Evolutionary conservation across 768 basidiomycete genomes (phyloP), one percentile per base, ranked within the genome.

Genomic region (Panaeolus cyanescens): DNA sequence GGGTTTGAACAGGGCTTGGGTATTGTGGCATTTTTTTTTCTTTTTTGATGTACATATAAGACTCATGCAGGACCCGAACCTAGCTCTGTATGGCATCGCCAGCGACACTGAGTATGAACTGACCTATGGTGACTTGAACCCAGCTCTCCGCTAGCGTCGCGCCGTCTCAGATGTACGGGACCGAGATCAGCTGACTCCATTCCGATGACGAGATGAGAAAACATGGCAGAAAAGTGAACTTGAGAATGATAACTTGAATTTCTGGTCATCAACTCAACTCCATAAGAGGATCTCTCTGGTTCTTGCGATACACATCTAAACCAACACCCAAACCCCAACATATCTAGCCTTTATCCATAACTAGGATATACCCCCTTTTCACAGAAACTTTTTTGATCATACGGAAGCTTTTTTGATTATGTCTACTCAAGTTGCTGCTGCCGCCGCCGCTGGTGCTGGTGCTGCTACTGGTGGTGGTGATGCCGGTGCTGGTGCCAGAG

Each of bases 181-280:
- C 45, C 45, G 45, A 50, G 45, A 50, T 50, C 45, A 50, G 45
- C 45, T 50, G 45, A 50, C 45, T 50, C 45, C 25, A 50, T 50
- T 28, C 45, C 45, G 22, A 50, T 50, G 45, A 50, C 25, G 45
- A 50, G 45, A 50, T 50, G 45, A 50, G 45, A 50, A 50, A 50
- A 50, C 28, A 1, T n/a, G n/a, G n/a, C n/a, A n/a, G n/a, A n/a
- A n/a, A n/a, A n/a, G n/a, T n/a, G n/a, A 15, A 50, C 45, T 25
- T n/a, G 45, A 28, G 22, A 22, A 28, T 28, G 45, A 50, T 50
- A 50, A 50, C 30, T 28, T 40, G 22, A 19, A 34, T 13, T 34
- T 40, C 39, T 19, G n/a, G n/a, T 17, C 22, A 20, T 34, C 6
- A 6, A 40, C 39, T 28, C 25, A 13, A 20, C 39, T 20, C 22